Evolutionary conservation across 305 asterid species (phyloP), one percentile per base, ranked within the genome.

Genomic region (Nicotiana rustica): DNA sequence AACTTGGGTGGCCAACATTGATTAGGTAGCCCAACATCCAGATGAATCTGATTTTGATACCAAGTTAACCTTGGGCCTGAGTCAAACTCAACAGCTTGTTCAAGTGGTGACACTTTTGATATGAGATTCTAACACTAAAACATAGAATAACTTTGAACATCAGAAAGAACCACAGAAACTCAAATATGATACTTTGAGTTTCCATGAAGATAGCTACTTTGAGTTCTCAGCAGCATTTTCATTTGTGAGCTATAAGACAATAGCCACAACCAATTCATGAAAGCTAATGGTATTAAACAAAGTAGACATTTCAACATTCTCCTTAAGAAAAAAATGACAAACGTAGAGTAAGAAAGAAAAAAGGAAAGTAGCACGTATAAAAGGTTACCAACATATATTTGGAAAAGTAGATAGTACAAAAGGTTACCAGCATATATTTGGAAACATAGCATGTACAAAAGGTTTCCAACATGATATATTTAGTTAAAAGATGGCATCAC

Each of bases 211-310:
- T 25, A 75, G 65, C 65, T 29, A 75, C 65, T 38, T 25, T 25
- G 47, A 29, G 80, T 8, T 52, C 47, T 44, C 66, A 55, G 80
- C 49, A 55, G 29, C 80, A 55, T 76, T 55, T 76, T 76, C 80
- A 55, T 52, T 49, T 52, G 38, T 71, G 64, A 75, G 79, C 79
- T 75, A 75, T 49, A 47, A 49, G 29, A 52, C 29, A 52, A 64
- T 17, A 76, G 18, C 12, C 12, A 52, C 8, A 76, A 55, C 49
- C 31, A 29, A 55, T 76, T 55, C 49, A 29, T 44, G 66, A 76
- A 52, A 17, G 31, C 9, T 55, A 76, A 73, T 19, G 25, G 21
- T 49, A 73, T 17, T 76, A 31, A 31, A 76, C 49, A 17, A 76
- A 29, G 66, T 55, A 76, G 49, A 29, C 4, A 19, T 17, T 76